Evolutionary conservation across 2,329 filamentous ascomycete species (phyloP).

Genomic region (Monosporascus sp.): DNA sequence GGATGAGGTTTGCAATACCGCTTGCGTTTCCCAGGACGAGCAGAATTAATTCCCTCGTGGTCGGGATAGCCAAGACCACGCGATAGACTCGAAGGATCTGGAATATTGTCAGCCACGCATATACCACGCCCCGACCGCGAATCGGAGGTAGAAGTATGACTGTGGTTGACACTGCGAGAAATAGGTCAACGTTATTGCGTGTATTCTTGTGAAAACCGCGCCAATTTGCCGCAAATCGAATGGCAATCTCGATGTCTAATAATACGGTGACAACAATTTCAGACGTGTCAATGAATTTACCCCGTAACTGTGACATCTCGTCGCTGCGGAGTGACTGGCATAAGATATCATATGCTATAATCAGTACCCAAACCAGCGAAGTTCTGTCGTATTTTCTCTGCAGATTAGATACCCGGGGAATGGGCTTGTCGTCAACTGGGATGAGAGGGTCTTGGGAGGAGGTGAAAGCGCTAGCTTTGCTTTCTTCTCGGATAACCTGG

Average conservation of each 20-base stretch:
- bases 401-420: constrained; percentile 42
- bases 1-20: constrained; percentile 88
- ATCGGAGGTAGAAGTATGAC: constrained; percentile 84
- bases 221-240: constrained; percentile 77
- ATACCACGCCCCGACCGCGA: constrained; percentile 62
- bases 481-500: constrained; percentile 96
- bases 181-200: constrained; percentile 75
- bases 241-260: constrained; percentile 73
- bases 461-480: constrained; percentile 88
- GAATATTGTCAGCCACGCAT: constrained; percentile 87
- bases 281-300: constrained; percentile 61
- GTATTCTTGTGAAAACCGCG: constrained; percentile 69
- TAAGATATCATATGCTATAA: constrained; percentile 78
- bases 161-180: constrained; percentile 73
- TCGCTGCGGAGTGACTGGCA: constrained; percentile 74
- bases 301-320: constrained; percentile 59
- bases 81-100: constrained; percentile 91
- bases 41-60: constrained; percentile 81
- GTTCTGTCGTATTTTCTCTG: constrained; percentile 73
- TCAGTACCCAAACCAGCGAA: constrained; percentile 67
- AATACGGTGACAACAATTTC: constrained; percentile 74
- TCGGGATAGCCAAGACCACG: constrained; percentile 80
- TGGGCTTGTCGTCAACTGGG: constrained; percentile 34
- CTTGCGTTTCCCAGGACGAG: constrained; percentile 85
- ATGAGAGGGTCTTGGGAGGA: constrained; percentile 54